Evolutionary conservation across 805 yeast species (phyloP).

Genomic region (Ogataea ramenticola): DNA sequence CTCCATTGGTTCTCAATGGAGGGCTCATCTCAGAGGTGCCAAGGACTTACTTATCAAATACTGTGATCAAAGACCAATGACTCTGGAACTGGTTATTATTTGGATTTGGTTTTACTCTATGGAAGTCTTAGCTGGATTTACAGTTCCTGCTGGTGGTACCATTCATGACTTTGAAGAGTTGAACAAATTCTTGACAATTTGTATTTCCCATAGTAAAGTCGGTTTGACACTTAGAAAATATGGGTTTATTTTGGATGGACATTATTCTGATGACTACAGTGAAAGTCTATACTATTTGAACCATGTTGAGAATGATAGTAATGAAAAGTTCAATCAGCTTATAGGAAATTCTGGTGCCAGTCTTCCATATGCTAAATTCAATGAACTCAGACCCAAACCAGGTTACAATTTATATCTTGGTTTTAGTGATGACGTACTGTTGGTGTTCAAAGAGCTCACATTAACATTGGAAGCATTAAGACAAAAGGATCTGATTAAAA

Average conservation of each 20-base stretch:
- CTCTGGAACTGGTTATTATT: constrained; percentile 27
- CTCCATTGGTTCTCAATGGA: constrained; percentile 53
- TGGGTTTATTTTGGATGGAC: constrained; percentile 24
- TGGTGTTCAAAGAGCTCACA: constrained; percentile 24
- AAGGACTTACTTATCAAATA: constrained; percentile 53
- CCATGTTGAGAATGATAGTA: background rate
- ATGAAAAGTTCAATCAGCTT: background rate
- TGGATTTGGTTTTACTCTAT: constrained; percentile 56
- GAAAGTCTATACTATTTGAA: background rate
- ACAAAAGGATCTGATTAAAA: background rate
- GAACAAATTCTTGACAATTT: constrained; percentile 26
- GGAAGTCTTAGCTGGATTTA: constrained; percentile 55
- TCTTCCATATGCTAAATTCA: background rate
- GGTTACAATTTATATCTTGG: constrained; percentile 26
- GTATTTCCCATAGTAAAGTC: constrained; percentile 15
- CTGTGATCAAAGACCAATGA: constrained; percentile 25
- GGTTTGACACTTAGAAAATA: constrained; percentile 18
- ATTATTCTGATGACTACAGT: constrained; percentile 4
- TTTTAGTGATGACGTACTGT: constrained; percentile 27
- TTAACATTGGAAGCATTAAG: constrained; percentile 22
- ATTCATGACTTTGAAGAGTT: constrained; percentile 44
- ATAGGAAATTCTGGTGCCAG: background rate
- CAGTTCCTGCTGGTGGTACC: constrained; percentile 55
- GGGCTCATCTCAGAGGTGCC: constrained; percentile 63
- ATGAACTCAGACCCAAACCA: background rate